A percentile compares a stretch with the other conserved stretches of the same genome.
Conservation (phyloP, 108 stramenopile species). For the Nannochloropsis salina region DNA sequence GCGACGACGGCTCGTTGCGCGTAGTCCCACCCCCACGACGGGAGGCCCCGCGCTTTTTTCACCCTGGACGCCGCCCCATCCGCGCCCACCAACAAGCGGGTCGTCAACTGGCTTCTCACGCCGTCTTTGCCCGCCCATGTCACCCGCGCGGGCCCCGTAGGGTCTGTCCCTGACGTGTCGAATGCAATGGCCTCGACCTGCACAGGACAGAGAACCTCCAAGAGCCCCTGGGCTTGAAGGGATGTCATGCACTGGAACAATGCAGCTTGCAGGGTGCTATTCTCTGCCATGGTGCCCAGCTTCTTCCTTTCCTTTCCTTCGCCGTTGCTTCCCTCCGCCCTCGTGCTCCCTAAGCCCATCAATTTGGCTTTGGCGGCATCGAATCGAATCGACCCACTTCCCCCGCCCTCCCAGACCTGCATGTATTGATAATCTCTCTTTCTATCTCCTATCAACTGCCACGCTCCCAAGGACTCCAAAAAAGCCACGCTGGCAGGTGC, state of each 20-base stretch:
- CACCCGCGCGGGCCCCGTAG: slow-evolving; percentile 28
- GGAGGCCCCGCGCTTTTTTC: slow-evolving; percentile 30
- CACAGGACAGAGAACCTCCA: not conserved
- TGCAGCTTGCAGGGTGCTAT: slow-evolving; percentile 31
- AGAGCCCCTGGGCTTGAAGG: slow-evolving; percentile 23
- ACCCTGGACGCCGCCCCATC: slow-evolving; percentile 37
- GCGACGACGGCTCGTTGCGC: slow-evolving; percentile 50
- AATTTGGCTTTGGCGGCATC: slow-evolving; percentile 11
- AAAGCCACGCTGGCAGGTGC: slow-evolving; percentile 39
- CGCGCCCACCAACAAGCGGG: slow-evolving; percentile 38
- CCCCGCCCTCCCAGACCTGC: slow-evolving; percentile 46
- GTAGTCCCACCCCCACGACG: slow-evolving; percentile 44
- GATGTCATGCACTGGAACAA: slow-evolving; percentile 29
- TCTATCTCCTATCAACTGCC: slow-evolving; percentile 20
- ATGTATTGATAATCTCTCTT: slow-evolving; percentile 34
- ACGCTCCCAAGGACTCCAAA: slow-evolving; percentile 39
- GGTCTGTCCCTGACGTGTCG: slow-evolving; percentile 22
- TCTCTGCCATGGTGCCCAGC: slow-evolving; percentile 35
- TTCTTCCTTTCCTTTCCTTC: slow-evolving; percentile 1
- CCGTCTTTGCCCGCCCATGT: slow-evolving; percentile 26
- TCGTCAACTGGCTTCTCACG: not conserved
- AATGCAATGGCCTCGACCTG: slow-evolving; percentile 31
- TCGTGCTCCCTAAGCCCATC: not conserved
- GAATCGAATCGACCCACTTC: slow-evolving; percentile 33
- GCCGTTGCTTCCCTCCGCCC: not conserved